Percentiles rank a stretch among this genome's conserved stretches.
Evolutionary conservation across 169 alveolate genomes (phyloP).

Genomic region (Plasmodium ovale): DNA sequence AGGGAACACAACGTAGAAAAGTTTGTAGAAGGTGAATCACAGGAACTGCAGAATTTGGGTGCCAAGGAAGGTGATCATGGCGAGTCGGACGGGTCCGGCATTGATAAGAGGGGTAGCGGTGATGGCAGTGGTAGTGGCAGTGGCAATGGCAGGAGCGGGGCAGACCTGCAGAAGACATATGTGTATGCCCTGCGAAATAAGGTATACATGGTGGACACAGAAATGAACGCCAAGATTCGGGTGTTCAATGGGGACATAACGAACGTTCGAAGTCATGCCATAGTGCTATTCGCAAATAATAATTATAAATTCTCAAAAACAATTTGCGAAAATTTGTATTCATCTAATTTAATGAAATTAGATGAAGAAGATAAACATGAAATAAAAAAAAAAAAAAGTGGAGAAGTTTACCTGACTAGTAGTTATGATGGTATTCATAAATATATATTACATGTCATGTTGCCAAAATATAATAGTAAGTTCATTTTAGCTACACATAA

Average conservation of each 20-base stretch:
- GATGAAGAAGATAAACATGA: conserved; percentile 57
- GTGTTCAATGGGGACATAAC: conserved; percentile 44
- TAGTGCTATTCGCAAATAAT: conserved; percentile 42
- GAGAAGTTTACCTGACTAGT: conserved; percentile 40
- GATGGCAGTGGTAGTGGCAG: not conserved
- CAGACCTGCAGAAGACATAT: not conserved
- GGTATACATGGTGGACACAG: conserved; percentile 20
- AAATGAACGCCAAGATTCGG: conserved; percentile 21
- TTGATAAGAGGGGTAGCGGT: not conserved
- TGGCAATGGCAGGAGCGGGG: not conserved
- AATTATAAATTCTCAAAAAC: conserved; percentile 32
- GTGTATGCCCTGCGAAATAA: conserved; percentile 11
- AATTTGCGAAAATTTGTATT: conserved; percentile 37
- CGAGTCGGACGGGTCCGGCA: not conserved
- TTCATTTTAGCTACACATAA: conserved; percentile 57
- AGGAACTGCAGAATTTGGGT: conserved; percentile 9
- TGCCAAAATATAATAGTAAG: conserved; percentile 60
- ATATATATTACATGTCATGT: conserved; percentile 40
- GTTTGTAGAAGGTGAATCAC: not conserved
- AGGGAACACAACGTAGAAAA: not conserved
- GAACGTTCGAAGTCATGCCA: conserved; percentile 6
- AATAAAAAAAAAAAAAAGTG: conserved; percentile 44
- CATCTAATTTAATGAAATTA: conserved; percentile 41
- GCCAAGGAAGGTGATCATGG: not conserved
- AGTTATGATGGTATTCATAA: conserved; percentile 63